Evolutionary conservation across 805 yeast genomes (phyloP), one percentile per base, ranked within the genome.

Genomic region (Hemisphaericaspora nanyangensis): DNA sequence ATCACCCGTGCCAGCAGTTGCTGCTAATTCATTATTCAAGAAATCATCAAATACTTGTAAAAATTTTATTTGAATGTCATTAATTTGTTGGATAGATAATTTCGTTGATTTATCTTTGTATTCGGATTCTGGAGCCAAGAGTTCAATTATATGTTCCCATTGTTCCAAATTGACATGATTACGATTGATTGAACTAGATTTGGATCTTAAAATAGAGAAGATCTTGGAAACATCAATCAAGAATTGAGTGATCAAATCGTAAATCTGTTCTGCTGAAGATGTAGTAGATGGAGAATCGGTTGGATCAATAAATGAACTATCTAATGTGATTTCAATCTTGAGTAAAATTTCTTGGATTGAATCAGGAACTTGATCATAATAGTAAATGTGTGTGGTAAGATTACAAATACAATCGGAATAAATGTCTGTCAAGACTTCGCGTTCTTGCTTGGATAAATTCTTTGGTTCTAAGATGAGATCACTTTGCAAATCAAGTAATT

Each of bases 351-450:
- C 95, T 20, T 78, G 75, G 15, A 89, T 66, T 67, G 91, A 82
- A 56, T 90, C 97, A 12, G 82, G 74, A 5, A 84, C 77, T 58
- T 93, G 99, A 48, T 88, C 95, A 43, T 81, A 81, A 56, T 91
- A 91, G 52, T 89, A 89, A 10, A 81, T 75, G 56, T 89, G 95
- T 2, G 78, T 74, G 1, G 89, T 80, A 38, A 91, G 68, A 42
- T 83, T 80, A 42, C 81, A 77, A 39, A 90, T 76, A 18, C 89
- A 77, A 17, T 64, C 63, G 1, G 79, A 62, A 49, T 79, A 80
- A 19, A 50, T 74, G 58, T 34, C 52, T 32, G 51, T 75, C 51
- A 53, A 75, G 47, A 36, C 61, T 43, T 37, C 31, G 26, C 58
- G 51, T 31, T 62, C 55, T 2, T 49, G 52, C 18, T 45, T 42